Base-by-base conservation (phyloP, 345 rosid species). In the Citrus glauca region DNA sequence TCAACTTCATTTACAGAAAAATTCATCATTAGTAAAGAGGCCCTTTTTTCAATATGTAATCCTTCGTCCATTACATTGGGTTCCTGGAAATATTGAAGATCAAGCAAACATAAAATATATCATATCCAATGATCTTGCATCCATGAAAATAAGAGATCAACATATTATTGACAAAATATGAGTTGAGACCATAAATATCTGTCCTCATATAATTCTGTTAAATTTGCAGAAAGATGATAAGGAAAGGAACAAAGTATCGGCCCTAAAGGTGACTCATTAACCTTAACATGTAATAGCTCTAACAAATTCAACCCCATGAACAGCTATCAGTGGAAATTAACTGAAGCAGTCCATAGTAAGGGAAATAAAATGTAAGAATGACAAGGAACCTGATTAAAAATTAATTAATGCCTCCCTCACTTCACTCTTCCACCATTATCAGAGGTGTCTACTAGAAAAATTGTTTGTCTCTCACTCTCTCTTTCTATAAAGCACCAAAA, bases 1-100 rank as follows among this genome's bases (percentile, higher is more conserved):
- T 94, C 97, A 66, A 94, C 86, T 69, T 90, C 90, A 56, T 86
- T 78, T 37, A 73, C 82, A 10, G 95, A 84, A 84, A 91, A 96
- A 65, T 87, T 84, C 99, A 96, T 96, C 86, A 81, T 73, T 30
- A 90, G 87, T 76, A 96, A 87, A 69, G 87, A 73, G 50, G 80
- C 82, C 80, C 90, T 88, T 87, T 82, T 88, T 64, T 86, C 90
- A 72, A 88, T 76, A 33, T 69, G 25, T 77, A 75, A 74, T 73
- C 81, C 90, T 74, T 80, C 91, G 57, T 84, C 79, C 55, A 83
- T 83, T 55, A 78, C 83, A 79, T 86, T 90, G 77, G 88, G 89
- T 82, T 94, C 99, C 99, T 96, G 81, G 65, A 61, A 74, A 84
- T 45, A 40, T 79, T 71, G 27, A 81, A 75, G 71, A 77, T 56